phyloP scores from a whole-genome alignment of 2,329 filamentous ascomycete species.

The Pestalotiopsis sp. region DNA sequence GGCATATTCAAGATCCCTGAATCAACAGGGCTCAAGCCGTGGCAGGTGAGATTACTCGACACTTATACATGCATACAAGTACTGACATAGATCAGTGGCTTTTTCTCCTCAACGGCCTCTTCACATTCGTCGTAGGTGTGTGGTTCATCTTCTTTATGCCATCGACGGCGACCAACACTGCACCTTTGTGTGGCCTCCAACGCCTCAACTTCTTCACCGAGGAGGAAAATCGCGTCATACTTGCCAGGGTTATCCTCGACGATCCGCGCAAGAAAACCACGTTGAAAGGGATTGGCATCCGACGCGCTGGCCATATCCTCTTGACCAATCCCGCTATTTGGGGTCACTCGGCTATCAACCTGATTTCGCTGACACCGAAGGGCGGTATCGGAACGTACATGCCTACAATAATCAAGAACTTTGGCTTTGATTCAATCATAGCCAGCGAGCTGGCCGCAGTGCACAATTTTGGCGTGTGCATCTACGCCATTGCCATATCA shows the following conservation, averaged over 20 bases:
- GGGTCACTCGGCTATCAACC: neutral
- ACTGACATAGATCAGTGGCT: neutral
- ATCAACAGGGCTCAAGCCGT: conserved; percentile 12
- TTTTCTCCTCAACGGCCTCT: neutral
- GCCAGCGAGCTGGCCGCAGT: neutral
- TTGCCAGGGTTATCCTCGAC: neutral
- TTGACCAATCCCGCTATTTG: neutral
- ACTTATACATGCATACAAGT: neutral
- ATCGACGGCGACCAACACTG: neutral
- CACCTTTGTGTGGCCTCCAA: neutral
- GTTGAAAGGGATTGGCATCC: neutral
- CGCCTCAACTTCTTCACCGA: neutral
- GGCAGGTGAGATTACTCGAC: neutral
- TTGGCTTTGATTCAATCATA: neutral
- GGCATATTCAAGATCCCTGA: conserved; percentile 43
- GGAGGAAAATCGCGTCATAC: neutral
- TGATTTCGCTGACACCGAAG: neutral
- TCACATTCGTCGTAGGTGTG: neutral
- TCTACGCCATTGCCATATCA: neutral
- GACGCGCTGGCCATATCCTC: neutral
- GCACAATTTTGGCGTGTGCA: neutral
- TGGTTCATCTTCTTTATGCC: neutral
- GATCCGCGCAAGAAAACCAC: neutral
- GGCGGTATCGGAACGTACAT: neutral
- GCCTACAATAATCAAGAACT: conserved; percentile 4